phyloP scores from a whole-genome alignment of 1,139 yeast species.

The Yueomyces sp. region DNA sequence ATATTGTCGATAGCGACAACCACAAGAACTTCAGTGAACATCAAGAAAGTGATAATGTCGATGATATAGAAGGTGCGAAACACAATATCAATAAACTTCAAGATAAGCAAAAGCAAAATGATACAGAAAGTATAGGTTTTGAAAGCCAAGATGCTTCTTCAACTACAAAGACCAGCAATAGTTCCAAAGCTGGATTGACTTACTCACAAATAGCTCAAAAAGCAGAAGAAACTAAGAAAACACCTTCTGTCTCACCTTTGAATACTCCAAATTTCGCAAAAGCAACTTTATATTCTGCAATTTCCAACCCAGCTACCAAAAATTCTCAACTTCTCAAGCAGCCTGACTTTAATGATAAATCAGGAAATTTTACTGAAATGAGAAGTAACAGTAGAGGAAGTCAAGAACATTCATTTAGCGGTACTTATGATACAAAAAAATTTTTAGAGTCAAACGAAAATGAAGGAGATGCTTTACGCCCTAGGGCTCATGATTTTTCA shows the following conservation, averaged over 20 bases:
- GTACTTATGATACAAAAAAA: neutral
- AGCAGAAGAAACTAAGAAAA: conserved; percentile 13
- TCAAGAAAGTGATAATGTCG: neutral
- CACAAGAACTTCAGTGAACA: conserved; percentile 2
- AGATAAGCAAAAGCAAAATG: neutral
- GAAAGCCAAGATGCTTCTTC: neutral
- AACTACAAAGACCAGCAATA: neutral
- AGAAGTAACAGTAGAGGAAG: neutral
- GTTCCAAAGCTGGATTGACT: neutral
- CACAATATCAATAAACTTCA: no score
- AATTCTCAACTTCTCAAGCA: neutral
- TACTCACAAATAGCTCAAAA: conserved; percentile 14
- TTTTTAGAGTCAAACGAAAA: no score
- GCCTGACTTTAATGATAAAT: neutral
- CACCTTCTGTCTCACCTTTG: conserved; percentile 1
- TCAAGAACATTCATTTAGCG: no score
- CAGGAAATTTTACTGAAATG: neutral
- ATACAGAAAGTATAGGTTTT: neutral
- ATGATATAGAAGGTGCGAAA: neutral
- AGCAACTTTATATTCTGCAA: neutral
- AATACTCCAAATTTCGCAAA: neutral
- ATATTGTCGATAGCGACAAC: conserved; percentile 28
- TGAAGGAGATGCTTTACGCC: neutral
- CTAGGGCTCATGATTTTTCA: no score
- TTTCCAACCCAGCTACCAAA: neutral